Conservation (phyloP, 2,329 filamentous ascomycete genomes). For the Aphanoascus verrucosus region DNA sequence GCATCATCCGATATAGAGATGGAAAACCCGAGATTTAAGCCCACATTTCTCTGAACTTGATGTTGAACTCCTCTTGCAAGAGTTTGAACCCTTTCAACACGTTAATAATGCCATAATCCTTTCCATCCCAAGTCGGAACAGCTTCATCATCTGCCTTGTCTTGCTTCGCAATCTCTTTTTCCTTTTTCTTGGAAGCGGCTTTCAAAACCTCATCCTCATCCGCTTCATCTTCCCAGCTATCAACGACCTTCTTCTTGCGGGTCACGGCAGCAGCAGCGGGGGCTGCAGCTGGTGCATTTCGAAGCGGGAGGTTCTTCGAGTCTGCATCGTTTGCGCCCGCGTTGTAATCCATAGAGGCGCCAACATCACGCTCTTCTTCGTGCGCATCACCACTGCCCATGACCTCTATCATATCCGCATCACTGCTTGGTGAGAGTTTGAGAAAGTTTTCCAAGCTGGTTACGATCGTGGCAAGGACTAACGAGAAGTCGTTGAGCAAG, state of each 20-base stretch:
- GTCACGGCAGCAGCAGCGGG: too few species aligned
- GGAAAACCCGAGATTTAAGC: conserved; percentile 1
- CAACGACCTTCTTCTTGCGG: conserved; percentile 14
- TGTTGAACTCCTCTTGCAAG: conserved; percentile 26
- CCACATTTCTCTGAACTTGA: conserved; percentile 23
- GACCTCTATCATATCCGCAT: conserved; percentile 20
- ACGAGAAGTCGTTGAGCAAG: conserved; percentile 55
- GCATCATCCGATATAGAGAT: too few species aligned
- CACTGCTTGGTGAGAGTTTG: conserved; percentile 18
- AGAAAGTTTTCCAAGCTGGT: conserved; percentile 27
- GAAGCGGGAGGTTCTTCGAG: not conserved
- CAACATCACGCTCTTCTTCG: conserved; percentile 19
- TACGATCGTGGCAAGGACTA: conserved; percentile 34
- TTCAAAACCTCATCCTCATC: conserved; percentile 11
- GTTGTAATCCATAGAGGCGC: conserved; percentile 6
- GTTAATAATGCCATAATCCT: conserved; percentile 15
- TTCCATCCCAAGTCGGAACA: conserved; percentile 10
- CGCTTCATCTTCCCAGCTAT: conserved; percentile 21
- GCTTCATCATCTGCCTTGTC: not conserved
- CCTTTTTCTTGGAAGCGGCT: not conserved
- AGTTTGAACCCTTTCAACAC: conserved; percentile 24
- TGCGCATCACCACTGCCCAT: conserved; percentile 23
- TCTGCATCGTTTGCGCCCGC: not conserved
- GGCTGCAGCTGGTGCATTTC: not conserved
- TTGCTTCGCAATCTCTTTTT: not conserved